These are phyloP conservation scores for Dimargaris xerosporica DNA, from an alignment of 192 early-diverging fungal species.

Conservation along the genomic window DNA sequence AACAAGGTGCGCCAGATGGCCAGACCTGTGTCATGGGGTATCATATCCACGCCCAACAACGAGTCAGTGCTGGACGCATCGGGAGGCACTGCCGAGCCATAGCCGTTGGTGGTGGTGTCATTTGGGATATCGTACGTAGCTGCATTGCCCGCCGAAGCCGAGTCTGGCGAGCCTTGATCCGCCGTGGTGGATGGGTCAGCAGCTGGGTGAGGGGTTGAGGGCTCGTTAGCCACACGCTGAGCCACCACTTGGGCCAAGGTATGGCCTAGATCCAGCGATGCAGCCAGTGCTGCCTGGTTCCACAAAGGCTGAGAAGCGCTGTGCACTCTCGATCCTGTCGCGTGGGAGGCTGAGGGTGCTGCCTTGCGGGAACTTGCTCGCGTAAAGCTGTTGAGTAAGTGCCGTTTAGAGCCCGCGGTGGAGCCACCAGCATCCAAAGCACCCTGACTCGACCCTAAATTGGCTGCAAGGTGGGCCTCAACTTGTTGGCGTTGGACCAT, in stretches of 20 bases:
- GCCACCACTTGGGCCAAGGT: neutral
- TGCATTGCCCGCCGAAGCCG: too few species aligned
- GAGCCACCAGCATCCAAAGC: slow-evolving; percentile 15
- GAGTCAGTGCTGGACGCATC: neutral
- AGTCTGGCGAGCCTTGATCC: neutral
- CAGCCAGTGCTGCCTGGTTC: neutral
- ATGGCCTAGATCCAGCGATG: neutral
- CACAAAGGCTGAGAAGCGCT: neutral
- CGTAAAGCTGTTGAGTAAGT: slow-evolving; percentile 20
- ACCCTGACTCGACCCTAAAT: slow-evolving; percentile 12
- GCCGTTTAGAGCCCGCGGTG: slow-evolving; percentile 15
- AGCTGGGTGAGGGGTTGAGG: neutral
- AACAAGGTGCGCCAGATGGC: slow-evolving; percentile 63
- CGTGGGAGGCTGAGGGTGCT: too few species aligned
- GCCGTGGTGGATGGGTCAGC: neutral
- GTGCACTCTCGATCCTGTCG: too few species aligned
- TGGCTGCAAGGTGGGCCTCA: slow-evolving; percentile 11
- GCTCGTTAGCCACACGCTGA: neutral
- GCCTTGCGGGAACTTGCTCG: slow-evolving; percentile 1
- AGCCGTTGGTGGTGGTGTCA: neutral
- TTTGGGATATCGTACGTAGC: too few species aligned
- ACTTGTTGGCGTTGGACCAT: slow-evolving; percentile 21
- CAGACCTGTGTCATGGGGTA: slow-evolving; percentile 26
- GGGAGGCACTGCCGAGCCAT: neutral
- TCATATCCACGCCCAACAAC: slow-evolving; percentile 7